phyloP scores from a whole-genome alignment of 108 stramenopile genomes.

The Nitzschia putrida region DNA sequence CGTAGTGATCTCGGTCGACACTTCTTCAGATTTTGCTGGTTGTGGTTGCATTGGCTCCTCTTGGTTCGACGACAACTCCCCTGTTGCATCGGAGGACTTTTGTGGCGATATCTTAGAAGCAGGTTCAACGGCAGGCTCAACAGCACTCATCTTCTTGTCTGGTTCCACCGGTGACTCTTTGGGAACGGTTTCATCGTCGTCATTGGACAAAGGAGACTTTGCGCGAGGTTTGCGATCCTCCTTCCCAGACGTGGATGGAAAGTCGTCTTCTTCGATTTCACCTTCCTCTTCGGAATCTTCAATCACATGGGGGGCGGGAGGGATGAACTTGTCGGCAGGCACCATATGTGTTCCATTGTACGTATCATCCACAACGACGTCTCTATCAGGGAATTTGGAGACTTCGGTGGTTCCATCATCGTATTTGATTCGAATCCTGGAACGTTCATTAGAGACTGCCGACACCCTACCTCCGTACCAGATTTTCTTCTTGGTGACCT shows the following conservation, averaged over 20 bases:
- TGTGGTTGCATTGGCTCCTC: neutral
- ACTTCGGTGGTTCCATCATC: slow-evolving; percentile 83
- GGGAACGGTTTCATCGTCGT: slow-evolving; percentile 7
- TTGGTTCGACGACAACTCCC: neutral
- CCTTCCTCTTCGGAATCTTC: slow-evolving; percentile 8
- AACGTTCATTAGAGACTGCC: slow-evolving; percentile 44
- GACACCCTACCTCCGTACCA: slow-evolving; percentile 81
- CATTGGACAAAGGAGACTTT: neutral
- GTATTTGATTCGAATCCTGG: slow-evolving; percentile 75
- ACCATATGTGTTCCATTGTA: slow-evolving; percentile 65
- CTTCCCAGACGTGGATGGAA: too few relatives aligned
- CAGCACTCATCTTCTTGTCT: too few relatives aligned
- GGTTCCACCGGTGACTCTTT: neutral
- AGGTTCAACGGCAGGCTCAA: too few relatives aligned
- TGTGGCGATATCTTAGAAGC: neutral
- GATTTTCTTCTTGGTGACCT: slow-evolving; percentile 50
- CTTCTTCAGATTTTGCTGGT: neutral
- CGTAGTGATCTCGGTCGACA: neutral
- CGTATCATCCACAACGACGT: slow-evolving; percentile 78
- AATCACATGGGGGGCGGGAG: slow-evolving; percentile 7
- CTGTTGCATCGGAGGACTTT: neutral
- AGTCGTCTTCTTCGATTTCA: slow-evolving; percentile 15
- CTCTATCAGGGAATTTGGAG: slow-evolving; percentile 81
- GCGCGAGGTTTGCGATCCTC: neutral
- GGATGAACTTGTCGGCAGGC: slow-evolving; percentile 40